Evolutionary conservation across 1,284 basidiomycete species (phyloP), one percentile per base, ranked within the genome.

Genomic region (Pholiota adiposa): DNA sequence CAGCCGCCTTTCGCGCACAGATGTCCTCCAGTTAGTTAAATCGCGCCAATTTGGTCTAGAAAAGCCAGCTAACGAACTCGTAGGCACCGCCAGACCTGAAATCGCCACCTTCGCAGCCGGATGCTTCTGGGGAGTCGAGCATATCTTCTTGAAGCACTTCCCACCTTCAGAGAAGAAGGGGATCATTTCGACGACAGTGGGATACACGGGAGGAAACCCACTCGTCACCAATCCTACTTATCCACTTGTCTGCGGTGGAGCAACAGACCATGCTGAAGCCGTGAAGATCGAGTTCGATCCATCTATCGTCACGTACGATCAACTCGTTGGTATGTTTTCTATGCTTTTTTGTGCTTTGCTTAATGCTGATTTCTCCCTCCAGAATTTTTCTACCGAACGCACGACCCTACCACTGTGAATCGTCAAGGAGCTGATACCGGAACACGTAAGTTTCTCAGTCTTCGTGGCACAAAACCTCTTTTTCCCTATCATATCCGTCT

Each of bases 331-430:
- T 88, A 70, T 69, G 33, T 18, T 19, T 33, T 23, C 36, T 49
- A 8, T 27, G 12, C 27, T 3, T 54, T 5, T 38, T 8, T 40
- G 14, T 2, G 16, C n/a, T 16, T 11, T 11, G 5, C 16, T 9
- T 12, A 9, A 23, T 3, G 8, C 23, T 48, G 18, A 53, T 34
- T 23, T 27, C 11, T 18, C n/a, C 1, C 14, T 33, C 11, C 53
- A 88, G 94, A 97, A 76, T 96, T 95, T 79, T 96, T 96, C 76
- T 96, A 94, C 74, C 86, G 96, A 49, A 96, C 93, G 0, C 97
- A 99, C 72, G 96, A 98, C 69, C 94, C 97, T 1, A 97, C 95
- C 23, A 93, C 92, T 0, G 70, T 83, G 51, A 87, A 96, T 73
- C 76, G 80, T 16, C 94, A 96, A 72, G 94, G 94, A 16, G 82